Conservation (phyloP, 1,139 yeast species). For the Scheffersomyces insectosa region DNA sequence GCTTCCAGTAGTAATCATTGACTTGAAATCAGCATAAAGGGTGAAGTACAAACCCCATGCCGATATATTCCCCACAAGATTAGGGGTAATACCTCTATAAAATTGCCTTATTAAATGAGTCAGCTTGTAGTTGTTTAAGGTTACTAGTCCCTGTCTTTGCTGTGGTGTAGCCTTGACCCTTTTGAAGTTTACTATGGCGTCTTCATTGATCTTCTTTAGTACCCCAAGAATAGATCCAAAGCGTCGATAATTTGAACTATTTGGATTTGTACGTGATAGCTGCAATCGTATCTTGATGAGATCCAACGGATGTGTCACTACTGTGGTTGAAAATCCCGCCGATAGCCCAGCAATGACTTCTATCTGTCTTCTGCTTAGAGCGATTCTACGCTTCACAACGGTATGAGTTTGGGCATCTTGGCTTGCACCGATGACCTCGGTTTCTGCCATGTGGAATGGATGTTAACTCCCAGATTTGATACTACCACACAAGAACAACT, state of each 20-base stretch:
- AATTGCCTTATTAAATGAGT: conserved; percentile 19
- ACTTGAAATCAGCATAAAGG: conserved; percentile 63
- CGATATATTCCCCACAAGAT: conserved; percentile 75
- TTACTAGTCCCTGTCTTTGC: neutral
- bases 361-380: conserved; percentile 22
- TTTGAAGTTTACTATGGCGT: conserved; percentile 8
- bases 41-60: conserved; percentile 91
- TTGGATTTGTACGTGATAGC: conserved; percentile 19
- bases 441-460: no score
- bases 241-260: conserved; percentile 5
- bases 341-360: conserved; percentile 75
- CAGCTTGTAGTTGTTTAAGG: neutral
- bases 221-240: conserved; percentile 19
- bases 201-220: conserved; percentile 16
- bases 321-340: conserved; percentile 82
- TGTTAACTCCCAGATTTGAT: no score
- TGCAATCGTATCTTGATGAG: conserved; percentile 81
- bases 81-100: conserved; percentile 83
- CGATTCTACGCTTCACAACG: no score
- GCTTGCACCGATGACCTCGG: no score
- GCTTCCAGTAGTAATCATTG: conserved; percentile 16
- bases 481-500: no score
- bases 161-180: neutral
- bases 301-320: conserved; percentile 87
- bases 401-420: no score